Evolutionary conservation across 2,329 filamentous ascomycete species (phyloP).

Genomic region (Hymenotorrendiella dingleyae): DNA sequence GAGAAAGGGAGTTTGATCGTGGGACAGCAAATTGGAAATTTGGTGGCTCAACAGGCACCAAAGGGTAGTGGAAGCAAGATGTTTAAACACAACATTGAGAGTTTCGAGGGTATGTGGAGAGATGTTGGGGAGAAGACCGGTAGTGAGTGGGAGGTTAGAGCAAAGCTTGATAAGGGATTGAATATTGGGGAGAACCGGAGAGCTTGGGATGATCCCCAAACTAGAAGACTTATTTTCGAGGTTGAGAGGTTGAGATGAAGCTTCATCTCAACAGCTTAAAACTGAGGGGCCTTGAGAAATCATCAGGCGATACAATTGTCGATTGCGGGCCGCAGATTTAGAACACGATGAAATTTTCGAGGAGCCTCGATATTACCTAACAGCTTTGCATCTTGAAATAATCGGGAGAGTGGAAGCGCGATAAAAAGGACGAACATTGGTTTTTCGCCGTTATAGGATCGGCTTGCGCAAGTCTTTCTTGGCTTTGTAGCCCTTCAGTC

Average conservation of each 20-base stretch:
- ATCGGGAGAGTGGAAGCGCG: too few relatives aligned
- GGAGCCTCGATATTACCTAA: too few relatives aligned
- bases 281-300: too few relatives aligned
- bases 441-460: too few relatives aligned
- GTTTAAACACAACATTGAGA: conserved; percentile 16
- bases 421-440: too few relatives aligned
- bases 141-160: conserved; percentile 23
- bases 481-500: too few relatives aligned
- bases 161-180: conserved; percentile 20
- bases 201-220: conserved; percentile 23
- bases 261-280: too few relatives aligned
- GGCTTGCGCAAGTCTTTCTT: too few relatives aligned
- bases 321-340: too few relatives aligned
- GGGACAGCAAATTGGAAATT: conserved; percentile 11
- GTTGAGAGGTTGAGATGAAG: conserved; percentile 5
- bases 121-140: conserved; percentile 19
- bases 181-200: conserved; percentile 21
- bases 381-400: too few relatives aligned
- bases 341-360: too few relatives aligned
- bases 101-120: conserved; percentile 18
- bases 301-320: too few relatives aligned
- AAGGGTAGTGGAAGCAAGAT: conserved; percentile 2
- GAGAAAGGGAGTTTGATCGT: conserved; percentile 8
- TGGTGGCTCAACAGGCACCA: conserved; percentile 4
- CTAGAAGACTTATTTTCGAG: conserved; percentile 11